phyloP scores from a whole-genome alignment of 495 filamentous ascomycete genomes.

The Talaromyces liani region DNA sequence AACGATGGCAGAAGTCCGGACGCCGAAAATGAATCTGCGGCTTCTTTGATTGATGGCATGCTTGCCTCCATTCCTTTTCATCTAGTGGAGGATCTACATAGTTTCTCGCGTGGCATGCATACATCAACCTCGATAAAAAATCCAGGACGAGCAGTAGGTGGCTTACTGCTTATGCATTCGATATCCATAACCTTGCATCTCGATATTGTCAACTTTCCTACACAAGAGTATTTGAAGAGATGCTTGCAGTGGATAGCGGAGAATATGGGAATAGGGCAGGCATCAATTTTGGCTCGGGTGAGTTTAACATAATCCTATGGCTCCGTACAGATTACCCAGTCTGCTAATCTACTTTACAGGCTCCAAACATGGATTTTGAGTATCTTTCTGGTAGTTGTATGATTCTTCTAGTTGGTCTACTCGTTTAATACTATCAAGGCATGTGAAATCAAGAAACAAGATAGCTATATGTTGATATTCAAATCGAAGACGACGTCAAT shows the following conservation, averaged over 20 bases:
- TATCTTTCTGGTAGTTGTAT: conserved; percentile 15
- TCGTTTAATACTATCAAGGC: too few relatives aligned
- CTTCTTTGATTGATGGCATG: conserved; percentile 15
- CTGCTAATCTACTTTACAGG: conserved; percentile 4
- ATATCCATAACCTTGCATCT: conserved; percentile 20
- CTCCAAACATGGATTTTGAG: conserved; percentile 6
- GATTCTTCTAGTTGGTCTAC: conserved; percentile 16
- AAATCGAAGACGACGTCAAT: too few relatives aligned
- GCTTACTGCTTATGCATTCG: conserved; percentile 26
- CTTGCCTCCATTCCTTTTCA: conserved; percentile 26
- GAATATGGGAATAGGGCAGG: conserved; percentile 28
- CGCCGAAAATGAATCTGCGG: not conserved
- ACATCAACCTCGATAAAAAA: conserved; percentile 10
- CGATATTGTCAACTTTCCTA: conserved; percentile 14
- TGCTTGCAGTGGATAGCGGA: conserved; percentile 23
- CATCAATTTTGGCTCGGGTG: conserved; percentile 16
- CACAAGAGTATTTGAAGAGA: conserved; percentile 16
- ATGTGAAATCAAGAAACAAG: too few relatives aligned
- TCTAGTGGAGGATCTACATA: conserved; percentile 20
- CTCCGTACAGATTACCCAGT: not conserved
- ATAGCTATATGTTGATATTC: too few relatives aligned
- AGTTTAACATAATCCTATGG: not conserved
- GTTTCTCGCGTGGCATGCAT: conserved; percentile 14
- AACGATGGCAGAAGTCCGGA: conserved; percentile 6
- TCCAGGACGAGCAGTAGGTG: conserved; percentile 19